These are phyloP conservation scores for Neodidymelliopsis sp. DNA, from an alignment of 2,329 filamentous ascomycete species.

Conservation along the genomic window DNA sequence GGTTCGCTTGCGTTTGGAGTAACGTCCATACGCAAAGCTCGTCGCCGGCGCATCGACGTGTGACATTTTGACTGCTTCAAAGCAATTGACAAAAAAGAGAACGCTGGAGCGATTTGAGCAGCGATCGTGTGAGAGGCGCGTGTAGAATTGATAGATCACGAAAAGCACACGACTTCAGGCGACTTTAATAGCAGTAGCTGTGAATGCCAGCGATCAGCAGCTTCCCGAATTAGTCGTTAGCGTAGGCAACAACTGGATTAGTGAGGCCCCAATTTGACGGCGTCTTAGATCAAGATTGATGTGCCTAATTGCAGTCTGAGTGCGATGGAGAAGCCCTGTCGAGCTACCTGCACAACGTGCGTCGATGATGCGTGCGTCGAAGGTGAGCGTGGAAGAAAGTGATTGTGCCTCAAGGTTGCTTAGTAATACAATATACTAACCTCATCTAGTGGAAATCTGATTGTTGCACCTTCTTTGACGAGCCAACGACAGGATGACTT, in stretches of 20 bases:
- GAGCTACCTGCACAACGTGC: too few relatives aligned
- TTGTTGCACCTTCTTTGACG: slow-evolving; percentile 8
- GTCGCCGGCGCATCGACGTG: slow-evolving; percentile 13
- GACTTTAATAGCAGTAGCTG: slow-evolving; percentile 30
- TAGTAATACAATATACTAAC: slow-evolving; percentile 31
- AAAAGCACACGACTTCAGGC: slow-evolving; percentile 33
- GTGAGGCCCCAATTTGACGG: slow-evolving; percentile 40
- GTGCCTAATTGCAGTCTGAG: too few relatives aligned
- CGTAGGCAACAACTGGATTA: slow-evolving; percentile 42
- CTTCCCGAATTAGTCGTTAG: slow-evolving; percentile 31
- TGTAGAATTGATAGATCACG: slow-evolving; percentile 25
- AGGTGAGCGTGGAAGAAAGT: neutral
- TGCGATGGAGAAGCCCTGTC: too few relatives aligned
- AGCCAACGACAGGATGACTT: slow-evolving; percentile 35
- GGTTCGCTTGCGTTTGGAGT: slow-evolving; percentile 46
- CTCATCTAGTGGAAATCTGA: slow-evolving; percentile 19
- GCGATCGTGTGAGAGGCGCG: slow-evolving; percentile 10
- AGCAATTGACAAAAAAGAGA: neutral
- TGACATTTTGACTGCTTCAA: slow-evolving; percentile 22
- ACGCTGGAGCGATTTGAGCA: neutral
- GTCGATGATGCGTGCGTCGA: neutral
- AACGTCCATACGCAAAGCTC: slow-evolving; percentile 30
- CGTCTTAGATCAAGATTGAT: slow-evolving; percentile 4
- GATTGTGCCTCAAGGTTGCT: slow-evolving; percentile 7
- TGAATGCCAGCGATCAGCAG: slow-evolving; percentile 23